Base-by-base conservation (phyloP, 1,284 basidiomycete genomes). In the Fomes fomentarius region DNA sequence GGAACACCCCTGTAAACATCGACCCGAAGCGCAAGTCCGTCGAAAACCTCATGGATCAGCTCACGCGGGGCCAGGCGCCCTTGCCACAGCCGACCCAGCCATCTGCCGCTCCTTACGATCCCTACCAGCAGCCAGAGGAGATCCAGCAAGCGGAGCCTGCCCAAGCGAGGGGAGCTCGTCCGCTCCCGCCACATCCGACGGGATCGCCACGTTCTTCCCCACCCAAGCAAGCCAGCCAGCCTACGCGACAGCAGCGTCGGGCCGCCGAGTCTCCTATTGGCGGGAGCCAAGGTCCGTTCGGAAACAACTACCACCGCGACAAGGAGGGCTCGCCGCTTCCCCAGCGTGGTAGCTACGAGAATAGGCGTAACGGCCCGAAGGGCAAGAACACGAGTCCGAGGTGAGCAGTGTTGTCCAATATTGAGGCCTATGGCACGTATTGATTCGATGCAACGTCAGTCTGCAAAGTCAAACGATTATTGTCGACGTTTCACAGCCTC, bases 1-100 rank as follows among this genome's bases (percentile, higher is more conserved):
- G 79, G 66, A 74, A 76, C 9, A 79, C 82, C n/a, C n/a, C n/a
- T 64, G 72, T 78, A 5, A 71, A 76, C 33, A 69, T 74, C 17
- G 87, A 91, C 61, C 84, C 87, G 21, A 89, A 89, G 73, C 79
- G 85, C 54, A 87, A 88, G 67, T 91, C 88, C 3, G 87, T 91
- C 48, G 88, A 90, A 64, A 90, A 90, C 63, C 71, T 91, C 37
- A 75, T 91, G 63, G 88, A 90, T 57, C 84, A 87, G 63, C 69
- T 90, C 15, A 83, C 84, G 26, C 77, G 85, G 57, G 75, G 78
- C 51, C 82, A 82, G 64, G 66, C 67, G 34, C 73, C 77, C 53
- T 67, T 67, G 24, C 44, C 67, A 47, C 52, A 69, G 40, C 68
- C 74, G 47, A 66, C 70, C 56, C 67, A 77, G 61, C 65, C 74